Evolutionary conservation across 2,329 filamentous ascomycete genomes (phyloP).

Genomic region (Alternaria angustiovoidea): DNA sequence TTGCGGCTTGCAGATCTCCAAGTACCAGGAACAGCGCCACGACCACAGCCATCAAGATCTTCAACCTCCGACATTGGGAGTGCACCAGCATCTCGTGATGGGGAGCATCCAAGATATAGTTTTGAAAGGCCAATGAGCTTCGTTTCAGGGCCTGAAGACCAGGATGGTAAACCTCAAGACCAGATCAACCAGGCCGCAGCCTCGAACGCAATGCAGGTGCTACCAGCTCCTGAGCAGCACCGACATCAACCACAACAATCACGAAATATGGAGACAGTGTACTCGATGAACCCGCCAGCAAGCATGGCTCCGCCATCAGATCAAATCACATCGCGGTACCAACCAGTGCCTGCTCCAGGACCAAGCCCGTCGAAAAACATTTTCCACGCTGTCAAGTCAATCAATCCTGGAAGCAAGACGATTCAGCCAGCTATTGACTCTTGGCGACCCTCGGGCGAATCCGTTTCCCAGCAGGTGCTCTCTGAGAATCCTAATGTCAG

Average conservation of each 20-base stretch:
- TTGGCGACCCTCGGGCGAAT: conserved; percentile 16
- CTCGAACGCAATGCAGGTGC: conserved; percentile 12
- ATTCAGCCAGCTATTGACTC: conserved; percentile 21
- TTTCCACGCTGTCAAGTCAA: conserved; percentile 1
- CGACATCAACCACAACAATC: conserved; percentile 16
- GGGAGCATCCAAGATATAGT: conserved; percentile 36
- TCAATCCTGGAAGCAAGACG: not conserved
- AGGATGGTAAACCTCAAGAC: conserved; percentile 46
- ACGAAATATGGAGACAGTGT: conserved; percentile 13
- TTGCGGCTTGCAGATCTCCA: conserved; percentile 31
- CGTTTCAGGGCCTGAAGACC: conserved; percentile 44
- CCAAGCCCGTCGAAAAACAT: conserved; percentile 13
- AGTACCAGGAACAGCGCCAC: conserved; percentile 9
- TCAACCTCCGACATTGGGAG: conserved; percentile 9
- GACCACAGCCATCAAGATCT: conserved; percentile 10
- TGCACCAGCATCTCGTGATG: conserved; percentile 26
- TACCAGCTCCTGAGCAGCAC: conserved; percentile 14
- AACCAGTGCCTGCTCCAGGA: conserved; percentile 3
- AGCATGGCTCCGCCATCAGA: conserved; percentile 14
- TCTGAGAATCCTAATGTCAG: conserved; percentile 15
- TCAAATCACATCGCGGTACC: conserved; percentile 2
- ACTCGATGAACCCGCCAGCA: conserved; percentile 17
- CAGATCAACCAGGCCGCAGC: conserved; percentile 41
- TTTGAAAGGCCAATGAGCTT: conserved; percentile 51
- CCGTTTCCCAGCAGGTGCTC: conserved; percentile 9